These are phyloP conservation scores for Saccharomyces hybrid DNA, from an alignment of 1,139 yeast species.

Conservation along the genomic window DNA sequence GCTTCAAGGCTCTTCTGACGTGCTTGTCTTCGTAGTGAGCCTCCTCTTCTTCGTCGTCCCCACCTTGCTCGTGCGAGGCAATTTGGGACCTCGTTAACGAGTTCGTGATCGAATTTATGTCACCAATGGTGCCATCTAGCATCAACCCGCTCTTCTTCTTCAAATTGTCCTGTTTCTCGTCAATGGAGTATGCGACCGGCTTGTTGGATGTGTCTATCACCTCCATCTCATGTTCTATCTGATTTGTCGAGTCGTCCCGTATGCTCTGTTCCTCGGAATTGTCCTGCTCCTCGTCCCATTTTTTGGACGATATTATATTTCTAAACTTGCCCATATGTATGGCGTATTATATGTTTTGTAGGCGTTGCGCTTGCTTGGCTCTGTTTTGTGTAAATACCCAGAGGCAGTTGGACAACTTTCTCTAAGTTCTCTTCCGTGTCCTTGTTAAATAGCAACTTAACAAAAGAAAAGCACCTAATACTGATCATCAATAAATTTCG, in stretches of 20 bases:
- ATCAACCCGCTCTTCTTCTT: background rate
- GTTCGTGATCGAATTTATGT: conserved; percentile 9
- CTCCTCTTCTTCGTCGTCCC: conserved; percentile 22
- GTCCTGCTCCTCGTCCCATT: background rate
- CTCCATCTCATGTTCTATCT: conserved; percentile 1
- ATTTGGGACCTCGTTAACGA: conserved; percentile 6
- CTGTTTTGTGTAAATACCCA: background rate
- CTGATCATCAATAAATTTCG: background rate
- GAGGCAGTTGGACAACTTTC: background rate
- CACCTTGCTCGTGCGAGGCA: conserved; percentile 6
- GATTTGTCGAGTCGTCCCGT: background rate
- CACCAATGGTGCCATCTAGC: background rate
- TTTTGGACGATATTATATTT: background rate
- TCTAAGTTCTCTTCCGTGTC: background rate
- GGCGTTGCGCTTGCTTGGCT: background rate
- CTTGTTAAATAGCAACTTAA: background rate
- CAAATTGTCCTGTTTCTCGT: background rate
- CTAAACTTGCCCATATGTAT: background rate
- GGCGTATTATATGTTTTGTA: background rate
- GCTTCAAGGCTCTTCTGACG: conserved; percentile 45
- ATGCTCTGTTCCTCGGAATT: background rate
- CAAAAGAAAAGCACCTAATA: background rate
- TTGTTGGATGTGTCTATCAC: conserved; percentile 2
- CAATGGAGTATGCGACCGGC: background rate
- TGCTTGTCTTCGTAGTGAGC: conserved; percentile 34